Evolutionary conservation across 1,284 basidiomycete species (phyloP), one percentile per base, ranked within the genome.

Genomic region (Cerrena zonata): DNA sequence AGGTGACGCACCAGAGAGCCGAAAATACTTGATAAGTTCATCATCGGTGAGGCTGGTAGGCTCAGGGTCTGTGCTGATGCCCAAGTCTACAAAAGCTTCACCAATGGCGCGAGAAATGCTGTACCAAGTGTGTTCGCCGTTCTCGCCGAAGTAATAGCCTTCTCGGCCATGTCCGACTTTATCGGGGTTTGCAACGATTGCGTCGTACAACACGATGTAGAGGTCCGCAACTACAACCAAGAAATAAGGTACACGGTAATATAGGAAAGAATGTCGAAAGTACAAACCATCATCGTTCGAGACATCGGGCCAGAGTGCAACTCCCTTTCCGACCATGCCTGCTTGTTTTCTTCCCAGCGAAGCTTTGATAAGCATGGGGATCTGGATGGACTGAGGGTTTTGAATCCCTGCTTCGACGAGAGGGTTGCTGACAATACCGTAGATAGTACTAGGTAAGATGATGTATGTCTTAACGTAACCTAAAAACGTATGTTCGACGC

Each of bases 131-230:
- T 74, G 68, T 53, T 76, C 73, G 44, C 72, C 71, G 50, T 70
- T 72, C 54, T 74, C 74, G n/a, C 59, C 70, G 54, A 75, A 75
- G 57, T 75, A 75, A 56, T 67, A 74, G 4, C 75, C 75, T 10
- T 71, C 62, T 19, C 63, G 63, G 5, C 75, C 75, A 47, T 75
- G 72, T 13, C 56, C 54, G 39, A 56, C 55, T 24, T 44, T 49
- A 37, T 41, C 49, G 12, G 58, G 52, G 13, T 55, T 52, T 30
- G 21, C 27, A 19, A 53, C 18, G 47, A 53, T 48, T 7, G 52
- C 45, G 50, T 62, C 51, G 54, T 57, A 54, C 12, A 60, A 40
- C 7, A 45, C 42, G 19, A 53, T 45, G 44, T 56, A 58, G 45
- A 58, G 43, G 37, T 61, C 54, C 4, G 53, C 52, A 3, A 49